Evolutionary conservation across 768 basidiomycete genomes (phyloP), one percentile per base, ranked within the genome.

Genomic region (Tremella fuciformis): DNA sequence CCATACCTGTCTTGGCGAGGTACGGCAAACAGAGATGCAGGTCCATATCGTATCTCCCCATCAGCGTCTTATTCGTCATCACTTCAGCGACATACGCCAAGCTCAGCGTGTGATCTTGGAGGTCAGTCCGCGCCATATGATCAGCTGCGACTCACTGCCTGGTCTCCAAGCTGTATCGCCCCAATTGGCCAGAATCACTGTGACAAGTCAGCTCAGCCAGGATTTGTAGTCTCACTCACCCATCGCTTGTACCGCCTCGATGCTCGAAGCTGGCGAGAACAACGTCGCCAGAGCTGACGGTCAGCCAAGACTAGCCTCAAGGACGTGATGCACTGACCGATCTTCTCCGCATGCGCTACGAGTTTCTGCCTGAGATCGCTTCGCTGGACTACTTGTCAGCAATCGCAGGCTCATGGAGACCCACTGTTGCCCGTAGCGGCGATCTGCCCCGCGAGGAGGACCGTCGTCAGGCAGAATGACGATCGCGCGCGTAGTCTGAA

Each of bases 311-410:
- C 34, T 21, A 16, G 19, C 18, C n/a, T 42, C n/a, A 16, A 37
- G 13, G 34, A 24, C 29, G 37, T 1, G 11, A 49, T 19, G 40
- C 42, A n/a, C 89, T 62, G 91, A 91, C 57, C 57, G 21, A 59
- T 52, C 25, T 29, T 52, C 24, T 59, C 57, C 8, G 57, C 57
- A 38, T 52, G 50, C 8, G 48, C 80, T 77, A 67, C 88, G 86
- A 1, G 82, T 81, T 46, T 89, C 88, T 62, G n/a, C 39, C 88
- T 89, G 34, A 85, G 81, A 60, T 34, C 29, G 84, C 82, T n/a
- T 84, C 88, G 21, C 13, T 53, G 40, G 22, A 34, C 29, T 34
- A 34, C 29, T 6, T 11, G 29, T 34, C 6, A 34, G 29, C 29
- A 34, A 34, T 11, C 29, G 29, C 11, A 34, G 11, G 11, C 29